Evolutionary conservation across 75 land plant genomes (phyloP).

Genomic region (Adiantum capillusveneris): DNA sequence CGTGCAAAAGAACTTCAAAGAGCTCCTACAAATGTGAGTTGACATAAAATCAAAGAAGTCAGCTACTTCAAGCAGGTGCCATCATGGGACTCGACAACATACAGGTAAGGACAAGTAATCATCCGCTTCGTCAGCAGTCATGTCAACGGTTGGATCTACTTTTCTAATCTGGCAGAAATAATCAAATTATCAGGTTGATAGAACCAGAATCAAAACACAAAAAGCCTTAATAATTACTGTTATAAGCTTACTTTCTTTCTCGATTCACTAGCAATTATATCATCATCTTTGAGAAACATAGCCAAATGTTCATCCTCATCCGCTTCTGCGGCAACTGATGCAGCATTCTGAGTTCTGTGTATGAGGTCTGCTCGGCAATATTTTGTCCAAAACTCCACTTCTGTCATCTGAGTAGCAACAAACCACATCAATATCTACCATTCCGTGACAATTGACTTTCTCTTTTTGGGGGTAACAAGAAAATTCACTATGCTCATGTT

Average conservation of each 20-base stretch:
- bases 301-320: slow-evolving; percentile 98
- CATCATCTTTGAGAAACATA: slow-evolving; percentile 74
- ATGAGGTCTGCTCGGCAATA: slow-evolving; percentile 90
- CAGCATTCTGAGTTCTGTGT: slow-evolving; percentile 59
- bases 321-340: slow-evolving; percentile 93
- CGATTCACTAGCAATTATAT: slow-evolving; percentile 66
- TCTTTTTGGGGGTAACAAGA: no score
- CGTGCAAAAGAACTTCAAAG: no score
- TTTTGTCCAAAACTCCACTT: slow-evolving; percentile 90
- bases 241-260: slow-evolving; percentile 49
- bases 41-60: no score
- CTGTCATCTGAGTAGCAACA: slow-evolving; percentile 78
- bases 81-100: not conserved
- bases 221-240: not conserved
- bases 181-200: not conserved
- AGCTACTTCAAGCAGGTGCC: no score
- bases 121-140: slow-evolving; percentile 90
- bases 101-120: slow-evolving; percentile 81
- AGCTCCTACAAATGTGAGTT: no score
- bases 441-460: no score
- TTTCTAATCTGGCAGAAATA: slow-evolving; percentile 45
- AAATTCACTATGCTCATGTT: no score
- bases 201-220: not conserved
- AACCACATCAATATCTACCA: no score
- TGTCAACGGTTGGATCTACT: slow-evolving; percentile 94